Percentiles rank a stretch among this genome's conserved stretches.
These are phyloP conservation scores for Ascosphaera apis DNA, from an alignment of 2,329 filamentous ascomycete species.

Conservation along the genomic window DNA sequence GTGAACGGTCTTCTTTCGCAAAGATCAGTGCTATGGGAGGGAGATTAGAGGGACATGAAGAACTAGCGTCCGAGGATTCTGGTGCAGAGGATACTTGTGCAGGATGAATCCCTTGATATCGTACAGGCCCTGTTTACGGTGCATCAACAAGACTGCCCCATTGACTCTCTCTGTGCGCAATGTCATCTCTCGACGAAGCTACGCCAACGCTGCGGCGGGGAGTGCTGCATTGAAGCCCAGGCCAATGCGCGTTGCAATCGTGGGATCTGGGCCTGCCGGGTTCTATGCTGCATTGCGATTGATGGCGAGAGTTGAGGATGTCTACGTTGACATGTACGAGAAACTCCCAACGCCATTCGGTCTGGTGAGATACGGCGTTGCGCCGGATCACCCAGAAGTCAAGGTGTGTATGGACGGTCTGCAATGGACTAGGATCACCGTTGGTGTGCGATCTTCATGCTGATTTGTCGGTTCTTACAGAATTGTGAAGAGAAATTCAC, in stretches of 20 bases:
- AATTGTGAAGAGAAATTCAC: constrained; percentile 90
- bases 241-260: constrained; percentile 58
- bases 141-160: too few relatives aligned
- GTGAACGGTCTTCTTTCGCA: too few relatives aligned
- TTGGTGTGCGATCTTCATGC: background rate
- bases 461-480: constrained; percentile 20
- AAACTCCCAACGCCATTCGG: constrained; percentile 80
- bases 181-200: too few relatives aligned
- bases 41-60: too few relatives aligned
- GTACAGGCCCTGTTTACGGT: too few relatives aligned
- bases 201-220: too few relatives aligned
- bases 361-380: constrained; percentile 78
- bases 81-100: too few relatives aligned
- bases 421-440: background rate
- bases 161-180: too few relatives aligned
- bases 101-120: too few relatives aligned
- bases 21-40: too few relatives aligned
- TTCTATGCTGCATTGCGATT: constrained; percentile 85
- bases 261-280: constrained; percentile 84
- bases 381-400: constrained; percentile 95
- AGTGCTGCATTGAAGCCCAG: constrained; percentile 30
- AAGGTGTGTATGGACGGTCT: constrained; percentile 39
- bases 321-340: constrained; percentile 87
- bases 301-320: constrained; percentile 48
- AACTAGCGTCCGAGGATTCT: too few relatives aligned